phyloP scores from a whole-genome alignment of 176 grass and related monocot genomes.

The Rhynchospora tenuis region DNA sequence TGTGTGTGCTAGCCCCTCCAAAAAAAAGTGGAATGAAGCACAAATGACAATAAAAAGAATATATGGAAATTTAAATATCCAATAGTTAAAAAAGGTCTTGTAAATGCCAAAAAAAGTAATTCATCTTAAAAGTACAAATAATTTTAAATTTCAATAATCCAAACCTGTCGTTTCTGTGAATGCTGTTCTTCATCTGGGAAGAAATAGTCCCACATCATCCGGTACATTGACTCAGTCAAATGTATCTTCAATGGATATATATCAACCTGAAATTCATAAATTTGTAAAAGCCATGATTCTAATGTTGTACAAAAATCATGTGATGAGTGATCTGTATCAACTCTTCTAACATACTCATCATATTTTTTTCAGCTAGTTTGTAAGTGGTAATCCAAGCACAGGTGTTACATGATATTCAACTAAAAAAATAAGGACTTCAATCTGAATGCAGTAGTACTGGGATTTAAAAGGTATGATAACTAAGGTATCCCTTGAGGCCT shows the following conservation, averaged over 20 bases:
- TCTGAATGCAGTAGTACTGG: neutral
- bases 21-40: neutral
- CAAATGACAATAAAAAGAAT: no score
- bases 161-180: slow-evolving; percentile 83
- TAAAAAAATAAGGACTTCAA: neutral
- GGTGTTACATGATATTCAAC: neutral
- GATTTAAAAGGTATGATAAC: neutral
- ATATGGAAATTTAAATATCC: no score
- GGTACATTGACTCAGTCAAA: slow-evolving; percentile 96
- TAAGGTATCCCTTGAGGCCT: neutral
- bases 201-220: slow-evolving; percentile 97
- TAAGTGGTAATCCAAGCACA: neutral
- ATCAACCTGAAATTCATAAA: slow-evolving; percentile 62
- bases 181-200: slow-evolving; percentile 95
- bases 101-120: slow-evolving; percentile 3
- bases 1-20: neutral
- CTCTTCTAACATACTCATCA: neutral
- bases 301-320: neutral
- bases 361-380: neutral
- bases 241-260: slow-evolving; percentile 96
- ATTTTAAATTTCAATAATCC: slow-evolving; percentile 11
- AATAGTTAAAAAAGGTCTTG: neutral
- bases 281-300: neutral
- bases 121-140: neutral
- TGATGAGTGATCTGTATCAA: neutral